A percentile compares a stretch with the other conserved stretches of the same genome.
phyloP scores from a whole-genome alignment of 169 alveolate genomes.

The Neospora caninum region DNA sequence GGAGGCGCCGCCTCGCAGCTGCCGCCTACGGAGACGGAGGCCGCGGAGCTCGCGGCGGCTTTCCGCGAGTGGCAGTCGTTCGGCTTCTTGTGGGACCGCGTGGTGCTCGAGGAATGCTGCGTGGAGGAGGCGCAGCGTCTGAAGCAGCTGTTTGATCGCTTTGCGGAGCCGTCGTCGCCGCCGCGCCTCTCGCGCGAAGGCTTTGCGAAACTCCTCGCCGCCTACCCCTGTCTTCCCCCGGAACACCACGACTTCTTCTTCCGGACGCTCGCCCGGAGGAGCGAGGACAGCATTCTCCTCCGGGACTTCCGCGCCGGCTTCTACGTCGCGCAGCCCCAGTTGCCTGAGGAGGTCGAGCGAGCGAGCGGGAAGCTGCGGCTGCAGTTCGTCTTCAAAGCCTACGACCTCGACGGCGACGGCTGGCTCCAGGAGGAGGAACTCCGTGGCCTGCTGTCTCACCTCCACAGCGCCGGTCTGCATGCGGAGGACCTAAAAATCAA shows the following conservation, averaged over 20 bases:
- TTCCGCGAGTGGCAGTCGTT: background rate
- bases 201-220: background rate
- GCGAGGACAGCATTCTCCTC: background rate
- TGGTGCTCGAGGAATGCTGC: conserved; percentile 39
- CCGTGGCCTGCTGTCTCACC: conserved; percentile 37
- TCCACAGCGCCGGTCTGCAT: conserved; percentile 32
- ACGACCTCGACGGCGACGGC: conserved; percentile 47
- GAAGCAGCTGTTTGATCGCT: conserved; percentile 3
- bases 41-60: background rate
- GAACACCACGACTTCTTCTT: conserved; percentile 46
- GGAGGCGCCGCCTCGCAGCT: background rate
- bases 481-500: background rate
- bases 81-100: conserved; percentile 32
- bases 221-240: conserved; percentile 34
- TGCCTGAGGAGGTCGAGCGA: background rate
- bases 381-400: conserved; percentile 45
- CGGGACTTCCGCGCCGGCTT: background rate
- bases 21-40: background rate
- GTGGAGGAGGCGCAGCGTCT: conserved; percentile 42
- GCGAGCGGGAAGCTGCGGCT: conserved; percentile 29
- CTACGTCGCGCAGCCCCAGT: conserved; percentile 20
- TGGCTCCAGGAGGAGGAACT: background rate
- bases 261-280: background rate
- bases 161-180: background rate
- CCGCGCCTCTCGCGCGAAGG: conserved; percentile 16